Conservation (phyloP, 495 filamentous ascomycete species). For the Pyronema omphalodes region DNA sequence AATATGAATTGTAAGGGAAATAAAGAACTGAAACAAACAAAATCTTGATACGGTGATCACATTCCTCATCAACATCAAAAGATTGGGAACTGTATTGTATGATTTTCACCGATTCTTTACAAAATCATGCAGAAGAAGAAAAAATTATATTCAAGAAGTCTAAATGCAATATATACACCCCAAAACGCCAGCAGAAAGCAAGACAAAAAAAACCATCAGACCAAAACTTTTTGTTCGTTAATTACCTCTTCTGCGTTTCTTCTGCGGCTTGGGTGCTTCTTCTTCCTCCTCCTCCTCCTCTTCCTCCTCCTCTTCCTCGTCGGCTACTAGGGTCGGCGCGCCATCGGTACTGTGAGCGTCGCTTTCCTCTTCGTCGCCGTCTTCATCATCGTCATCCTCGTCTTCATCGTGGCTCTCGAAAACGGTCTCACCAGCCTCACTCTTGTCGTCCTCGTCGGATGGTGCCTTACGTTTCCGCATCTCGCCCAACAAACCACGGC, state of each 20-base stretch:
- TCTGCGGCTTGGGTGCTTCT: conserved; percentile 3
- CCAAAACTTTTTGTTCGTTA: conserved; percentile 1
- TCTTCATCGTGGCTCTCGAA: conserved; percentile 3
- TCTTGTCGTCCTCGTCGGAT: conserved; percentile 14
- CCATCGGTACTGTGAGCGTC: conserved; percentile 12
- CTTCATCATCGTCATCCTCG: background rate
- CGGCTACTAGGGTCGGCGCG: conserved; percentile 24
- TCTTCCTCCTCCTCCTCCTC: conserved; percentile 25
- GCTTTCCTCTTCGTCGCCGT: background rate
- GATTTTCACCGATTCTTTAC: too few species aligned
- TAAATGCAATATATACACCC: background rate
- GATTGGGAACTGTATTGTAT: too few species aligned
- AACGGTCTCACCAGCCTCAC: conserved; percentile 17
- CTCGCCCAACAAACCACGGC: conserved; percentile 38
- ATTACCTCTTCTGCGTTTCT: conserved; percentile 13
- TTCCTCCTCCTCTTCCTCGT: conserved; percentile 33
- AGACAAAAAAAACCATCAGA: conserved; percentile 4
- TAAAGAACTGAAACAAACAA: too few species aligned
- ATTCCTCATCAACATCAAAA: too few species aligned
- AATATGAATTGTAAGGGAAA: too few species aligned
- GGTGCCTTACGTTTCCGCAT: conserved; percentile 39
- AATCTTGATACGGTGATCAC: too few species aligned
- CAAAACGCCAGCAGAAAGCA: conserved; percentile 15
- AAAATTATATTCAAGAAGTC: background rate
- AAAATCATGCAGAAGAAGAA: too few species aligned